These are phyloP conservation scores for Protomyces lactucae-debilis DNA, from an alignment of 1,139 yeast genomes.

Conservation along the genomic window DNA sequence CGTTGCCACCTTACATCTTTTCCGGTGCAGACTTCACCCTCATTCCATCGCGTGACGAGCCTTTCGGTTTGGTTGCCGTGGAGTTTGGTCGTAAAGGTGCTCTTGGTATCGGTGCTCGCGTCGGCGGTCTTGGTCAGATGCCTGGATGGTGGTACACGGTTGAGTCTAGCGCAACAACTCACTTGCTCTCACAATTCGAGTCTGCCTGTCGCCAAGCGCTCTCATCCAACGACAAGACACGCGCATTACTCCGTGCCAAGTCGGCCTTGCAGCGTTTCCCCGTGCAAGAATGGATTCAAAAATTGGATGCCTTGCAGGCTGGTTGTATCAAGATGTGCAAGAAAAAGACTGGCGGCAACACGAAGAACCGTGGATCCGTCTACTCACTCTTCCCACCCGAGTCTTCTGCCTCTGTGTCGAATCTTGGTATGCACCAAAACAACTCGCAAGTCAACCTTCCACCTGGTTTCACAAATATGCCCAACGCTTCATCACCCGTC, in stretches of 20 bases:
- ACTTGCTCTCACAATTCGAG: slow-evolving; percentile 28
- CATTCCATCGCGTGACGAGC: slow-evolving; percentile 31
- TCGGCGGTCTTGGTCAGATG: slow-evolving; percentile 31
- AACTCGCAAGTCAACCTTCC: slow-evolving; percentile 19
- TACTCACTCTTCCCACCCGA: slow-evolving; percentile 25
- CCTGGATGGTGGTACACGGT: slow-evolving; percentile 31
- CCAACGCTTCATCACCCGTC: slow-evolving; percentile 20
- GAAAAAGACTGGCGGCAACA: slow-evolving; percentile 20
- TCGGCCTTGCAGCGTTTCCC: slow-evolving; percentile 29
- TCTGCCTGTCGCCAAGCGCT: slow-evolving; percentile 28
- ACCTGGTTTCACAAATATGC: slow-evolving; percentile 24
- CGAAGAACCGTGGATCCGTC: slow-evolving; percentile 25
- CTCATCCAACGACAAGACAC: slow-evolving; percentile 22
- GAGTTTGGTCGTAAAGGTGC: slow-evolving; percentile 31
- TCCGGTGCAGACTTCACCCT: slow-evolving; percentile 30
- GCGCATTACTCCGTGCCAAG: slow-evolving; percentile 26
- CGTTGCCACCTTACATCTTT: slow-evolving; percentile 29
- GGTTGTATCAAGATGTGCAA: slow-evolving; percentile 28
- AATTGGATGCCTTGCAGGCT: slow-evolving; percentile 23
- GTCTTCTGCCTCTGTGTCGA: slow-evolving; percentile 19
- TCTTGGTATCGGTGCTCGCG: slow-evolving; percentile 30
- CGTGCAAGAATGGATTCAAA: slow-evolving; percentile 28
- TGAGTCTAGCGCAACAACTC: slow-evolving; percentile 28
- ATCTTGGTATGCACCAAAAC: slow-evolving; percentile 19
- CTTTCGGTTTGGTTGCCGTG: slow-evolving; percentile 30